Evolutionary conservation across 371 early-diverging fungal species (phyloP), one percentile per base, ranked within the genome.

Genomic region (Blastocladiella emersonii): DNA sequence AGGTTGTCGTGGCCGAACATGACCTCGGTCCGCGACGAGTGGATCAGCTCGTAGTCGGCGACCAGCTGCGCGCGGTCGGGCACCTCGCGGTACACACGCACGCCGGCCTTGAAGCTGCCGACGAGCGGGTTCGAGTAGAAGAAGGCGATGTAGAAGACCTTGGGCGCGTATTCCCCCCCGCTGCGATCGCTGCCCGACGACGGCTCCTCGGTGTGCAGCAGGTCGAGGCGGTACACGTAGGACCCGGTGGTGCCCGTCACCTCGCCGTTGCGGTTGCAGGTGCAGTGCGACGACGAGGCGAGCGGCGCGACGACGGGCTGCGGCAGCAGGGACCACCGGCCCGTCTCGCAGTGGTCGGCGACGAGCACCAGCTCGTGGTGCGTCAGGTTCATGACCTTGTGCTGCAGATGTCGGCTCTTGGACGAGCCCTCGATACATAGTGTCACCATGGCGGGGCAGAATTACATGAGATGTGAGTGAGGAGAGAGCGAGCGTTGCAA

Each of bases 331-430:
- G 39, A 39, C 53, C 53, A 51, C 21, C 53, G 53, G 53, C 53
- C 53, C 3, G 53, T 30, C 53, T 51, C 53, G 53, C 12, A 30
- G 53, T 30, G 27, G 53, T 25, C 53, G 32, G 30, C 30, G 15
- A 51, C 53, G 30, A 51, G 53, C 30, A 32, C 32, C 30, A 51
- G 27, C 8, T 10, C 21, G 30, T 25, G 32, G 17, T 23, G 53
- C 30, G 53, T 51, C 53, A 51, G 53, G 53, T 51, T 51, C 53
- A 51, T 30, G 53, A 51, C 53, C 53, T 51, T 51, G 53, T 51
- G 53, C 30, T 27, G 13, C 21, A 51, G 53, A 30, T 51, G 53
- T 27, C 53, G 53, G 30, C 10, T 10, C 45, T 44, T 44, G 12
- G 45, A n/a, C n/a, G n/a, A n/a, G n/a, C n/a, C n/a, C n/a, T n/a